Conservation (phyloP, 1,139 yeast species). For the Yamadazyma blattariae region DNA sequence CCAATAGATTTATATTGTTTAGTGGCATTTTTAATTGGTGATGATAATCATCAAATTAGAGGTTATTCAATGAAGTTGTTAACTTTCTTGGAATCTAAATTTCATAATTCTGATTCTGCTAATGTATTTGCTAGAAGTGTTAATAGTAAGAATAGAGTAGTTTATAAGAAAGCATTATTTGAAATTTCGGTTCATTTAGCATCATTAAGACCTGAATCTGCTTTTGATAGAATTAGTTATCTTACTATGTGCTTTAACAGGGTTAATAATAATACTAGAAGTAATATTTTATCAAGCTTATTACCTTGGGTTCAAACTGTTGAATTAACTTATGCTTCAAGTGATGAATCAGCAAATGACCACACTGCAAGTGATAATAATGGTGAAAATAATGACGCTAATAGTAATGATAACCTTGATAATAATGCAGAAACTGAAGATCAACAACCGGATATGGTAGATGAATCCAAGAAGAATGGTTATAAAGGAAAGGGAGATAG, state of each 20-base stretch:
- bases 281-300: conserved; percentile 76
- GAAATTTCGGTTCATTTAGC: conserved; percentile 60
- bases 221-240: conserved; percentile 64
- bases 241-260: conserved; percentile 66
- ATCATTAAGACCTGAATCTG: conserved; percentile 53
- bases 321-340: conserved; percentile 46
- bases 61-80: conserved; percentile 60
- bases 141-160: conserved; percentile 64
- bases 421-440: conserved; percentile 7
- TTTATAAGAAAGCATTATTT: conserved; percentile 73
- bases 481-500: background rate
- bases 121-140: conserved; percentile 58
- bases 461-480: background rate
- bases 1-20: conserved; percentile 62
- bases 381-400: conserved; percentile 4
- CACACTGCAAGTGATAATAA: background rate
- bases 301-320: conserved; percentile 90
- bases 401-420: conserved; percentile 6
- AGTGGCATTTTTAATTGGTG: conserved; percentile 69
- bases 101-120: conserved; percentile 40
- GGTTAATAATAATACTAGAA: conserved; percentile 54
- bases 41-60: conserved; percentile 58
- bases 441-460: background rate
- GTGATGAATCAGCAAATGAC: conserved; percentile 6
- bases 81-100: conserved; percentile 52